phyloP scores from a whole-genome alignment of 2,329 filamentous ascomycete species.

The Monosporascus ibericus region DNA sequence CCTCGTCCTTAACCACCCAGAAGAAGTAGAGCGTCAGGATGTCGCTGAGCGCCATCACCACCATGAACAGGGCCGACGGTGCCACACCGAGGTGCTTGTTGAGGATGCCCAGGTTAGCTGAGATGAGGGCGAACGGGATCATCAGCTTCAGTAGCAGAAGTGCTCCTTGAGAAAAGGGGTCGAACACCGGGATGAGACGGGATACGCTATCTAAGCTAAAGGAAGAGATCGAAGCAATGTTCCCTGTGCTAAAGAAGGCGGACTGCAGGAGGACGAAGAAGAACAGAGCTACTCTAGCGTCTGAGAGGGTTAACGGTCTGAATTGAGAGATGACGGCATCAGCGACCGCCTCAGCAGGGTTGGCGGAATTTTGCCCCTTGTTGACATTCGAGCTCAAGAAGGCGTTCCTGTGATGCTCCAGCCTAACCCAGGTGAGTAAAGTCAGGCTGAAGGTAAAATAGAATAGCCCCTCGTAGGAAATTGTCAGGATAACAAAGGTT shows the following conservation, averaged over 20 bases:
- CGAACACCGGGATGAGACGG: conserved; percentile 85
- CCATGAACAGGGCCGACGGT: conserved; percentile 86
- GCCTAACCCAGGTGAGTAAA: conserved; percentile 81
- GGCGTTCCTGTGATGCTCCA: conserved; percentile 72
- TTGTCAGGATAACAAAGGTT: conserved; percentile 90
- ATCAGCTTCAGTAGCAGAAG: conserved; percentile 84
- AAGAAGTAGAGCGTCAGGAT: conserved; percentile 94
- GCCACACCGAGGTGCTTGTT: conserved; percentile 80
- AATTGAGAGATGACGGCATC: conserved; percentile 24
- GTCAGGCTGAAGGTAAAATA: conserved; percentile 84
- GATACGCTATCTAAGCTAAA: conserved; percentile 89
- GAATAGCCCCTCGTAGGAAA: conserved; percentile 95
- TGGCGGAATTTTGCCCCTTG: conserved; percentile 9
- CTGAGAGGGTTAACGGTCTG: conserved; percentile 71
- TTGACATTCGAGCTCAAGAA: conserved; percentile 27
- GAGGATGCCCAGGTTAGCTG: conserved; percentile 87
- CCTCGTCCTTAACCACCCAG: conserved; percentile 94
- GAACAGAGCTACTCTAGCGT: conserved; percentile 84
- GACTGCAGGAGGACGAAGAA: conserved; percentile 94
- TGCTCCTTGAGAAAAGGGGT: conserved; percentile 85
- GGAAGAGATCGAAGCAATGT: conserved; percentile 86
- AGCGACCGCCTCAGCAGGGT: conserved; percentile 10
- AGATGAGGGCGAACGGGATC: conserved; percentile 88
- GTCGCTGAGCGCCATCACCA: conserved; percentile 87
- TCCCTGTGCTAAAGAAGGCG: conserved; percentile 94